Conservation (phyloP, 2,329 filamentous ascomycete species). For the Hypoxylon sp. region DNA sequence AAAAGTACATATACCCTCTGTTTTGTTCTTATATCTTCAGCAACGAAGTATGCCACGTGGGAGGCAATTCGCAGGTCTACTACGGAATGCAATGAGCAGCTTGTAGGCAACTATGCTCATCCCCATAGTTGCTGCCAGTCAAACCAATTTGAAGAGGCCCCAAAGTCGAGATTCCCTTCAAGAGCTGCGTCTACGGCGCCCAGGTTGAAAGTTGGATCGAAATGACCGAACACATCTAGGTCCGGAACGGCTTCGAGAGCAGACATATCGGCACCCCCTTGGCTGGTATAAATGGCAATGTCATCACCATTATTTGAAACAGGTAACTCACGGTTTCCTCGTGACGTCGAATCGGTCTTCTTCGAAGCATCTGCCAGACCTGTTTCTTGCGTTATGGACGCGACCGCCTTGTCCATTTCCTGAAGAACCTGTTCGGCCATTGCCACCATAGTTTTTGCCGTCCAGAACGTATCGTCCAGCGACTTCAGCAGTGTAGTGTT, state of each 20-base stretch:
- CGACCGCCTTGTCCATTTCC: conserved; percentile 70
- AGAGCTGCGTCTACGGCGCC: conserved; percentile 68
- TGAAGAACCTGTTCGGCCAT: conserved; percentile 69
- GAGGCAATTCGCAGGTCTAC: neutral
- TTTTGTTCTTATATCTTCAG: neutral
- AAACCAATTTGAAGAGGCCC: conserved; percentile 66
- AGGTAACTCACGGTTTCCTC: conserved; percentile 33
- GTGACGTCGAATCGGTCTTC: conserved; percentile 37
- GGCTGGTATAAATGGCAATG: conserved; percentile 27
- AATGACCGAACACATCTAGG: conserved; percentile 69
- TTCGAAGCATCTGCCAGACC: conserved; percentile 45
- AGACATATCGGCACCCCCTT: conserved; percentile 58
- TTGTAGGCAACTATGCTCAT: conserved; percentile 7
- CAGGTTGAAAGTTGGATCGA: conserved; percentile 69
- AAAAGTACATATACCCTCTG: conserved; percentile 7
- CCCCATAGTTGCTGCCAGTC: conserved; percentile 55
- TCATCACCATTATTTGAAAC: conserved; percentile 22
- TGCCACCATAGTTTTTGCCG: conserved; percentile 67
- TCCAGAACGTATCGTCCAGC: conserved; percentile 71
- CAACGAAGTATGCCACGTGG: neutral
- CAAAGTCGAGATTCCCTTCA: conserved; percentile 69
- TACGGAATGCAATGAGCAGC: neutral
- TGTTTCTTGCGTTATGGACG: conserved; percentile 58
- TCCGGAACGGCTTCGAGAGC: conserved; percentile 62
- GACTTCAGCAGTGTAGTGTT: conserved; percentile 68